Conservation (phyloP, 148 eudicot genomes). For the Cornus controversa region DNA sequence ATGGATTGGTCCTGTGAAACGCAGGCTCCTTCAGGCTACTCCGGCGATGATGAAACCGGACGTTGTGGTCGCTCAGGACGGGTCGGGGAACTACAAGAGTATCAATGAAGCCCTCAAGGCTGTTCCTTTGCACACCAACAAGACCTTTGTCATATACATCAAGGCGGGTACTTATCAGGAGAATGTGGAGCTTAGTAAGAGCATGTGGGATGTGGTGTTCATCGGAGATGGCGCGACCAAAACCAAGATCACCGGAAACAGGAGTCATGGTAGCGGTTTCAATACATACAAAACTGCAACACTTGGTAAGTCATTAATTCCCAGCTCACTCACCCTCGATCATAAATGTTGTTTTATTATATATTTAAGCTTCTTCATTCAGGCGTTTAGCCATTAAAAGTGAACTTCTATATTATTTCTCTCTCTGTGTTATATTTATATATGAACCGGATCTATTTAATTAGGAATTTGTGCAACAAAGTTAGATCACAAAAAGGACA, state of each 20-base stretch:
- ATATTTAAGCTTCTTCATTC: no score
- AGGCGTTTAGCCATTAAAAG: no score
- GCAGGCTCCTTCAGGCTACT: neutral
- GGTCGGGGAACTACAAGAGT: constrained; percentile 35
- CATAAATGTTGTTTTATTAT: no score
- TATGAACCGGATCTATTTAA: no score
- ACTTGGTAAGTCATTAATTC: constrained; percentile 43
- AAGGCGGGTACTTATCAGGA: constrained; percentile 61
- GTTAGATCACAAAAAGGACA: no score
- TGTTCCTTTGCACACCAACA: constrained; percentile 24
- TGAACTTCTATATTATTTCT: no score
- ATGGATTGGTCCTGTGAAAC: neutral
- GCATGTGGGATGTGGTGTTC: constrained; percentile 39
- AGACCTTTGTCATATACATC: constrained; percentile 46
- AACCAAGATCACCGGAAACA: constrained; percentile 51
- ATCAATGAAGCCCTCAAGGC: constrained; percentile 27
- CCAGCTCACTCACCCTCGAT: no score
- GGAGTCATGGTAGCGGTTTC: constrained; percentile 44
- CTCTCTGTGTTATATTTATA: no score
- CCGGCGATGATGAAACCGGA: constrained; percentile 10
- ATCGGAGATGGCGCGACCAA: constrained; percentile 61
- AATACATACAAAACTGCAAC: constrained; percentile 47
- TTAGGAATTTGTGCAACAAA: no score
- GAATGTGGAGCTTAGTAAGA: constrained; percentile 32
- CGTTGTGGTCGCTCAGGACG: constrained; percentile 38